Evolutionary conservation across 768 basidiomycete species (phyloP), one percentile per base, ranked within the genome.

Genomic region (Saitozyma sp.): DNA sequence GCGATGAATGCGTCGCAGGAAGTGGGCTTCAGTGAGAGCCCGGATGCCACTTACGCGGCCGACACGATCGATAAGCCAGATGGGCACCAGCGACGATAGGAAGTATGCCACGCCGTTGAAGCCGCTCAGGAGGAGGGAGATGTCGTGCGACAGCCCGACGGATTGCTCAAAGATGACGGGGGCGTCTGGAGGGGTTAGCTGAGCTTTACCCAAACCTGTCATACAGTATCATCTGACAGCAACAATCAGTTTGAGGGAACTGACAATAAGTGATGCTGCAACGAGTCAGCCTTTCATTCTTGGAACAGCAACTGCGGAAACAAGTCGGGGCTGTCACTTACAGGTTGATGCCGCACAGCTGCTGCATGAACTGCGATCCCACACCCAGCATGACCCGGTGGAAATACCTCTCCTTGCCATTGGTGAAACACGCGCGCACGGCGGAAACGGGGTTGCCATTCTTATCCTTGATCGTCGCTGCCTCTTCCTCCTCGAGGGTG

Each of bases 301-400:
- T 29, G 29, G 29, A 5, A n/a, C n/a, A 29, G 29, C 29, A 29
- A 29, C 29, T 5, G 29, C 5, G 5, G 29, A 2, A 29, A 29
- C 29, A 29, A 29, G 29, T 2, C 29, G 29, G 29, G 29, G 29
- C 29, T 29, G 5, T 29, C 29, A 29, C 29, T 29, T 29, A 29
- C 29, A 46, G 45, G 45, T 46, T 46, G 45, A 46, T 46, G 6
- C 45, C 45, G 45, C 45, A 46, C 45, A 46, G 45, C n/a, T 46
- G 45, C n/a, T 46, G 45, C 45, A 46, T 46, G 45, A 46, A 46
- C 45, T 46, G 45, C 11, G 45, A 46, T 46, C 45, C 45, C 45
- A 46, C 45, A 3, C 45, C 45, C 13, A 46, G 45, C 45, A 46
- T 46, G 45, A 46, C 45, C 45, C 45, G 45, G 45, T 46, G 45